Evolutionary conservation across 208 protist species (phyloP).

Genomic region (Trypanosoma avium): DNA sequence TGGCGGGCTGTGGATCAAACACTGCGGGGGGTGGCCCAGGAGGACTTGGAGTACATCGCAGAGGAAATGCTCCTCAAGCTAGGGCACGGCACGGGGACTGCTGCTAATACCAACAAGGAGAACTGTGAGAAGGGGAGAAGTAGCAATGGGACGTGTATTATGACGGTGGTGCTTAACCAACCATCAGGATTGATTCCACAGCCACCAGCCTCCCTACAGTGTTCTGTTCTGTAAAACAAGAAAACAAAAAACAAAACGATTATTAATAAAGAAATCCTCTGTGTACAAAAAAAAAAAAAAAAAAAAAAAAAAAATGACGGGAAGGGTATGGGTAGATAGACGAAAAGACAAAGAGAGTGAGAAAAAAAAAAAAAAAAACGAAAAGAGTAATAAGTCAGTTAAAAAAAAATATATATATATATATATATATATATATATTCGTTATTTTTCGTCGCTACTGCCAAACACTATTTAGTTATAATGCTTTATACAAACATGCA

Average conservation of each 20-base stretch:
- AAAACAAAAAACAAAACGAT: neutral
- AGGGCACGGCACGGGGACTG: neutral
- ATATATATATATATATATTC: too few relatives aligned
- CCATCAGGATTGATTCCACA: conserved; percentile 35
- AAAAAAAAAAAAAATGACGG: neutral
- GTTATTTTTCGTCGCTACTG: too few relatives aligned
- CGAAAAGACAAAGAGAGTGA: neutral
- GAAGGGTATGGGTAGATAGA: neutral
- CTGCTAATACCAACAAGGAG: neutral
- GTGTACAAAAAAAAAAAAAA: neutral
- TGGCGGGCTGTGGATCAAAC: conserved; percentile 24
- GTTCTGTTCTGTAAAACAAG: neutral
- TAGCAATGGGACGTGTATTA: conserved; percentile 35
- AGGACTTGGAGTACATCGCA: conserved; percentile 76
- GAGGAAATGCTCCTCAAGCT: conserved; percentile 75
- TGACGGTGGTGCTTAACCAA: conserved; percentile 38
- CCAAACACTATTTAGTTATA: too few relatives aligned
- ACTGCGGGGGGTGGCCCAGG: conserved; percentile 23
- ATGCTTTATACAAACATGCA: too few relatives aligned
- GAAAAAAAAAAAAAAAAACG: conserved; percentile 5
- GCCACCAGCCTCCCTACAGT: conserved; percentile 36
- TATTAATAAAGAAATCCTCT: neutral
- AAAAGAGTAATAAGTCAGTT: neutral
- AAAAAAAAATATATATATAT: conserved; percentile 7
- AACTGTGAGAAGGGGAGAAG: neutral